Evolutionary conservation across 768 basidiomycete species (phyloP), one percentile per base, ranked within the genome.

Genomic region (Lactarius sanguifluus): DNA sequence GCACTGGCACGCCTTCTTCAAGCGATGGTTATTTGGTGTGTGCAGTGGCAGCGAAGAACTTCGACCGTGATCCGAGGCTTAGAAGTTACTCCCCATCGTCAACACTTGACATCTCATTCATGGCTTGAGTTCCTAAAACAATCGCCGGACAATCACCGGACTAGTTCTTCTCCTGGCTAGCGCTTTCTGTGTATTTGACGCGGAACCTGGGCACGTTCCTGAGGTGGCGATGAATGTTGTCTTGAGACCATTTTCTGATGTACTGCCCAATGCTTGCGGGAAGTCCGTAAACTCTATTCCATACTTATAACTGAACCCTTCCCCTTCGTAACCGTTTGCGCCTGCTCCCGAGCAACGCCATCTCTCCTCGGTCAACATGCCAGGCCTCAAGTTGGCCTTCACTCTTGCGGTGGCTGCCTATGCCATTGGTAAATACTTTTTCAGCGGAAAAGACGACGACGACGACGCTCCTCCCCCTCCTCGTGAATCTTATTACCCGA

Each of bases 331-430:
- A 23, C 13, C 12, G 9, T 50, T 10, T 7, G 47, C 1, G 47
- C 23, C 4, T 23, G n/a, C 8, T n/a, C n/a, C 10, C 47, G 47
- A 25, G 12, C 47, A 50, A 50, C 23, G 47, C 13, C n/a, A 5
- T 13, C 47, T 47, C 15, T 56, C 25, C n/a, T 56, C 30, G 12
- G 36, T 58, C n/a, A 38, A 12, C 43, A 64, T 64, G 63, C 43
- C 34, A 1, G 12, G 3, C n/a, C 12, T 58, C 6, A 3, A 25
- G 16, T 30, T 36, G 9, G 50, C 43, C 3, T 18, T 28, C 34
- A 20, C 43, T 18, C 43, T 20, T 45, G 43, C 52, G 1, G 47
- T 12, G 25, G 20, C 47, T 10, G 47, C 47, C 47, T 8, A 32
- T n/a, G 25, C 3, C 57, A 2, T 64, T 23, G 25, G 36, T 32